Conservation (phyloP, 306 rosid species). For the Casuarina cunninghamiana region DNA sequence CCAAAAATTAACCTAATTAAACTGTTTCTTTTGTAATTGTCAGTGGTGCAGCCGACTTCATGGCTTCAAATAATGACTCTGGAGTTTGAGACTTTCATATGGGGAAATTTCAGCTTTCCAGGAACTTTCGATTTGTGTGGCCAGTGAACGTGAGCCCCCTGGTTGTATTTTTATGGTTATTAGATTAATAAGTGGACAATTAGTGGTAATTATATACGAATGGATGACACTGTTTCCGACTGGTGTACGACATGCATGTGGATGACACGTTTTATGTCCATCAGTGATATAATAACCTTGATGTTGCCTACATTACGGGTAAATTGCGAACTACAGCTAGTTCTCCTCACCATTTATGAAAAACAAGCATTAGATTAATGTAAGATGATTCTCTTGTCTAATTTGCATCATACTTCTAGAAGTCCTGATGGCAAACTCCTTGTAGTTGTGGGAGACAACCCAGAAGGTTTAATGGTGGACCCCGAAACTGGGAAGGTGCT, state of each 20-base stretch:
- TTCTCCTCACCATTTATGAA: background rate
- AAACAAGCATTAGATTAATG: background rate
- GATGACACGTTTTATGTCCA: background rate
- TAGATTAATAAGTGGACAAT: background rate
- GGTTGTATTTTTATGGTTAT: constrained; percentile 12
- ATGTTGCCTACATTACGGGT: background rate
- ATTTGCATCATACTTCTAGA: constrained; percentile 73
- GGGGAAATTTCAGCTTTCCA: constrained; percentile 84
- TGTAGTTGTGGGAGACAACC: constrained; percentile 82
- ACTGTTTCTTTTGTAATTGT: constrained; percentile 9
- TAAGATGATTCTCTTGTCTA: constrained; percentile 3
- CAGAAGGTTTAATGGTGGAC: constrained; percentile 75
- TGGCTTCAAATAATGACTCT: constrained; percentile 87
- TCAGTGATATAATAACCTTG: background rate
- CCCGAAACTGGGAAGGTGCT: constrained; percentile 90
- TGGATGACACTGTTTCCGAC: background rate
- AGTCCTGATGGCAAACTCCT: constrained; percentile 78
- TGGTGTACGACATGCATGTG: background rate
- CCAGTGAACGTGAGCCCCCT: constrained; percentile 69
- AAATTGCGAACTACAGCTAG: background rate
- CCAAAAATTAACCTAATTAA: background rate
- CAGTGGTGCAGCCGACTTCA: constrained; percentile 88
- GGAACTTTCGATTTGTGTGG: constrained; percentile 76
- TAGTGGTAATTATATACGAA: background rate
- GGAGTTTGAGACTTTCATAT: constrained; percentile 80